phyloP scores from a whole-genome alignment of 129 eudicot genomes.

The Arctium lappa region DNA sequence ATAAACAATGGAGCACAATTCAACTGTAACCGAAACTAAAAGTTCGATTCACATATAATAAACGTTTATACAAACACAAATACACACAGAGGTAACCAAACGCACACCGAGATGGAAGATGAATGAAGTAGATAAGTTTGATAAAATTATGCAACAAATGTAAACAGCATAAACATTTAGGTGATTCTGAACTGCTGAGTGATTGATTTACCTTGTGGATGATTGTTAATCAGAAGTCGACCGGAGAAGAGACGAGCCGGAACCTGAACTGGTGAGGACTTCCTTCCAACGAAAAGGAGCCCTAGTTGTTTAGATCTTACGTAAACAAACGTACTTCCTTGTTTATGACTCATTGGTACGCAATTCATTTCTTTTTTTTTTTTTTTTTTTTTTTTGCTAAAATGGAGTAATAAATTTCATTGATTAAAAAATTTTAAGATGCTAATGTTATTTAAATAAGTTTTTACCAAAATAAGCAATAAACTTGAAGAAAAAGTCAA shows the following conservation, averaged over 20 bases:
- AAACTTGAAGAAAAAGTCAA: too few relatives aligned
- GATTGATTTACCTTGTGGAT: not conserved
- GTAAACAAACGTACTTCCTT: constrained; percentile 11
- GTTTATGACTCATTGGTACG: not conserved
- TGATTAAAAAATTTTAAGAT: not conserved
- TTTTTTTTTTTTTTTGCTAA: not conserved
- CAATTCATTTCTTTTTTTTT: not conserved
- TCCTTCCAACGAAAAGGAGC: constrained; percentile 6
- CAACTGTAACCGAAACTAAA: not conserved
- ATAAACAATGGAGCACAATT: constrained; percentile 13
- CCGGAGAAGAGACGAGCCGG: constrained; percentile 12
- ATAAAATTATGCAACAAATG: not conserved
- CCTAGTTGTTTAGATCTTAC: constrained; percentile 30
- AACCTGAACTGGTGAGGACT: constrained; percentile 19
- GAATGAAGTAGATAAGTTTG: constrained; percentile 1
- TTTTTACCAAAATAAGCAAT: too few relatives aligned
- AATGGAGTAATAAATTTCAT: not conserved
- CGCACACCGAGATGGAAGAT: not conserved
- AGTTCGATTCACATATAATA: not conserved
- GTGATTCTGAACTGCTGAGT: not conserved
- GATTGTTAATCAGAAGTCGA: constrained; percentile 8
- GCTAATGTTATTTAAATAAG: not conserved
- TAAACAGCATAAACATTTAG: not conserved
- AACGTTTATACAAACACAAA: not conserved
- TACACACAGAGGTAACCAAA: not conserved